Base-by-base conservation (phyloP, 257 asterid species). In the Catharanthus roseus region DNA sequence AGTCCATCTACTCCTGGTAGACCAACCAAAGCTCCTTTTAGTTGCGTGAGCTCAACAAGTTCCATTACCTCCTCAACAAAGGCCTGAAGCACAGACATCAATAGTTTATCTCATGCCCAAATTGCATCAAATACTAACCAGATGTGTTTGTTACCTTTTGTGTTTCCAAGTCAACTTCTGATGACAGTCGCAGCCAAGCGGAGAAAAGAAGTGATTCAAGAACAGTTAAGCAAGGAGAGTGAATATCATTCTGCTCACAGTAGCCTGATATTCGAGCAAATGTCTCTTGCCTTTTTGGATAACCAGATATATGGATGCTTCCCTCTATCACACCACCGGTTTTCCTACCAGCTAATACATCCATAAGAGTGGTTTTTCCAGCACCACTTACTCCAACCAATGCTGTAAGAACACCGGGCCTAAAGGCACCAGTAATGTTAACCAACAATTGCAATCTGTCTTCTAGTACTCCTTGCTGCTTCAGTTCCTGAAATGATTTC, bases 361-460 rank as follows among this genome's bases (percentile, higher is more conserved):
- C 98, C 98, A 93, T 93, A 61, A 92, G 96, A 60, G 98, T 92
- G 69, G 98, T 92, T 83, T 92, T 92, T 34, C 98, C 98, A 15
- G 98, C 98, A 57, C 98, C 98, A 80, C 96, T 92, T 28, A 88
- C 95, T 67, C 98, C 98, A 75, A 93, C 96, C 80, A 90, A 83
- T 74, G 97, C 97, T 45, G 97, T 93, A 42, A 93, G 97, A 77
- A 90, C 96, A 71, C 96, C 96, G 57, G 97, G 96, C 75, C 90
- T 89, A 77, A 93, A 89, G 74, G 96, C 92, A 70, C 96, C 98
- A 26, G 97, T 90, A 54, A 93, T 84, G 79, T 86, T 85, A 68
- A 82, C 87, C 84, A 93, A 74, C 79, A 93, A 78, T 73, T 87
- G 96, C 83, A 93, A 49, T 72, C 87, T 87, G 58, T 90, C 95